Conservation (phyloP, 371 early-diverging fungal genomes). For the Lichtheimia hyalospora region DNA sequence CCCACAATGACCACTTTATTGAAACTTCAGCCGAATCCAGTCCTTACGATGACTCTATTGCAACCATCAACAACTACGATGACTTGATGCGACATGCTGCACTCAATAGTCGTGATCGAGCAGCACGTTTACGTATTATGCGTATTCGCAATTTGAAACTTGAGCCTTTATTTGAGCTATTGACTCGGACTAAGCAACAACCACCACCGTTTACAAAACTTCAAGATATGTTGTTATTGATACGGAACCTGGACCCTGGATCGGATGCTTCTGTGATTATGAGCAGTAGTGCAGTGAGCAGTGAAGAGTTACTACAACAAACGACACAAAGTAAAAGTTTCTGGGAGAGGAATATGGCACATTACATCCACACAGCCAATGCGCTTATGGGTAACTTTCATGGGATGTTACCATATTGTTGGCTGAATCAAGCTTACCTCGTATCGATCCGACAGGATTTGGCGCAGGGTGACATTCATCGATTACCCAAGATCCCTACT, state of each 20-base stretch:
- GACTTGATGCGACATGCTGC: too few species aligned
- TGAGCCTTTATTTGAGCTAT: conserved; percentile 7
- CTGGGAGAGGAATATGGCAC: conserved; percentile 7
- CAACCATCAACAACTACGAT: too few species aligned
- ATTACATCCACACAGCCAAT: conserved; percentile 8
- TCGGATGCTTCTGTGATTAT: neutral
- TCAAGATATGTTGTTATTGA: conserved; percentile 2
- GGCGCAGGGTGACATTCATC: neutral
- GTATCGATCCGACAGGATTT: neutral
- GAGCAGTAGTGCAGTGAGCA: neutral
- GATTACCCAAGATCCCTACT: conserved; percentile 9
- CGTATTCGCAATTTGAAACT: conserved; percentile 1
- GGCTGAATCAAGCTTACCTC: conserved; percentile 8
- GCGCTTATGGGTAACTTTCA: conserved; percentile 11
- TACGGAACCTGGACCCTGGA: neutral
- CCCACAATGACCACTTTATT: too few species aligned
- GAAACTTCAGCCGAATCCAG: too few species aligned
- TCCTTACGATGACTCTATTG: too few species aligned
- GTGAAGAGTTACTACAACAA: neutral
- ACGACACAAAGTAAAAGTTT: too few species aligned
- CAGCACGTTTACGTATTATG: neutral
- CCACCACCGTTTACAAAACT: neutral
- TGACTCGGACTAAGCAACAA: neutral
- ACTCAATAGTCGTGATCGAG: too few species aligned
- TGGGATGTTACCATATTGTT: conserved; percentile 9